A percentile compares a stretch with the other conserved stretches of the same genome.
phyloP scores from a whole-genome alignment of 2,329 filamentous ascomycete species.

The Alternaria alternata region DNA sequence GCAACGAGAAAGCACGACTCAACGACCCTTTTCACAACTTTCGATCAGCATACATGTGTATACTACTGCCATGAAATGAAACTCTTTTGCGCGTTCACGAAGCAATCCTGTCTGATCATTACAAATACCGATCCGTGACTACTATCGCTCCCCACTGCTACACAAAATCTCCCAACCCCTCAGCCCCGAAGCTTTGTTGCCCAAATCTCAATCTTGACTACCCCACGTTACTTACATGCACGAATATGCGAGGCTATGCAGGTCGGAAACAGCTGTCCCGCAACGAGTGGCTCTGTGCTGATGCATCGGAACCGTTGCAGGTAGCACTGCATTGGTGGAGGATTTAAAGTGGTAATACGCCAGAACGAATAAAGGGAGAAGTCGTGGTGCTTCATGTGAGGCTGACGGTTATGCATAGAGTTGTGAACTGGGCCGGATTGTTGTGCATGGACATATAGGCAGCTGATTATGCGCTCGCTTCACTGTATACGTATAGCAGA shows the following conservation, averaged over 20 bases:
- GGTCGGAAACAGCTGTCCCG: constrained; percentile 37
- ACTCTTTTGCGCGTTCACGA: background rate
- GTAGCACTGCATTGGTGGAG: background rate
- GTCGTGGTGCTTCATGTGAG: constrained; percentile 38
- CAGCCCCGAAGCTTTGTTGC: background rate
- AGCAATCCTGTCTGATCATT: background rate
- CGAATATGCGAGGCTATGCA: constrained; percentile 17
- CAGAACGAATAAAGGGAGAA: constrained; percentile 6
- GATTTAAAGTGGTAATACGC: background rate
- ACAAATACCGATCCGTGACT: background rate
- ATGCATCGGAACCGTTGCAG: constrained; percentile 7
- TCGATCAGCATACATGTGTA: constrained; percentile 13
- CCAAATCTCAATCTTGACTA: background rate
- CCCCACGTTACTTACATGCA: constrained; percentile 23
- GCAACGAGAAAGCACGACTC: background rate
- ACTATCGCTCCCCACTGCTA: background rate
- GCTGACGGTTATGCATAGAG: background rate
- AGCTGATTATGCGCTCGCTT: background rate
- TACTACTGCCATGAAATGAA: constrained; percentile 8
- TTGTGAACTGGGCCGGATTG: background rate
- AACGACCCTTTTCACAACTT: background rate
- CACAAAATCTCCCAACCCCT: background rate
- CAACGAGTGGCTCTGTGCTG: constrained; percentile 31
- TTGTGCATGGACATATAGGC: background rate
- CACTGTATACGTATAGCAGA: background rate